These are phyloP conservation scores for Cardamine occulta DNA, from an alignment of 345 rosid species.

Conservation along the genomic window DNA sequence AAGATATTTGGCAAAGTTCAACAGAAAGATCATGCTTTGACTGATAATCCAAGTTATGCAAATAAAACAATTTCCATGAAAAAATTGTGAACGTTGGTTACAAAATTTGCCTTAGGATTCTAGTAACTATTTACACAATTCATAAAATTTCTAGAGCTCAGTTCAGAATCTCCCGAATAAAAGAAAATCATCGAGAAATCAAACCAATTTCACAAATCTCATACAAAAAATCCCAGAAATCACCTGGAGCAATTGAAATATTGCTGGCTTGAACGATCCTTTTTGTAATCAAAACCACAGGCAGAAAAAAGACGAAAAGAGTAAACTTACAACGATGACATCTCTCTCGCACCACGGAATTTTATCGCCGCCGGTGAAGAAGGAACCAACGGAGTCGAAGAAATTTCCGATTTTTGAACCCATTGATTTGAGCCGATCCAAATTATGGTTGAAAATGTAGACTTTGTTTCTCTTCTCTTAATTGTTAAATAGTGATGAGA, in stretches of 20 bases:
- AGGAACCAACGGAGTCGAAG: conserved; percentile 58
- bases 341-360: conserved; percentile 88
- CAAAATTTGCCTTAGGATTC: background rate
- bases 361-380: conserved; percentile 75
- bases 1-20: background rate
- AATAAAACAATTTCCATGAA: background rate
- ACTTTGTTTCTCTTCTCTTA: conserved; percentile 2
- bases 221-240: background rate
- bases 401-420: conserved; percentile 41
- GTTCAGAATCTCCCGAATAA: background rate
- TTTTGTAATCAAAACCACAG: background rate
- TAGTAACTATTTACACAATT: background rate
- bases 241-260: background rate
- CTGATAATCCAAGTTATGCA: background rate
- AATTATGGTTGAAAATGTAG: background rate
- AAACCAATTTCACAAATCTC: background rate
- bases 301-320: background rate
- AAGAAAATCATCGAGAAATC: background rate
- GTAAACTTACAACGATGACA: conserved; percentile 59
- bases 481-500: conserved; percentile 1
- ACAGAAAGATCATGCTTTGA: background rate
- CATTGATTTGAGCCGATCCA: conserved; percentile 22
- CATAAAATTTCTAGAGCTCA: background rate
- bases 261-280: background rate
- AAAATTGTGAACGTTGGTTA: background rate